Conservation (phyloP, 2,329 filamentous ascomycete species). For the Knoxdaviesia capensis region DNA sequence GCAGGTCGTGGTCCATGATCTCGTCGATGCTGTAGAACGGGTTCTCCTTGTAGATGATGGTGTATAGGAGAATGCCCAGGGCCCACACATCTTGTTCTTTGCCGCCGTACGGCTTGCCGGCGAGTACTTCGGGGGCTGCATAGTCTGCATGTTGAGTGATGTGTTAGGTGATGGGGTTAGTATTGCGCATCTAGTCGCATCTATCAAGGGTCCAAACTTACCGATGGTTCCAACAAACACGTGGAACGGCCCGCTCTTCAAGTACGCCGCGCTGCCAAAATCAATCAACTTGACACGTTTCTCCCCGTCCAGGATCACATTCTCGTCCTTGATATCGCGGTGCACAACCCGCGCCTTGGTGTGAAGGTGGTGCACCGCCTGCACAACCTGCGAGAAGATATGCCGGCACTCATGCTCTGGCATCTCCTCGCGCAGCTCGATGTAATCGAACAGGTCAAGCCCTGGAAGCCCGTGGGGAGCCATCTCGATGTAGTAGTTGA, state of each 20-base stretch:
- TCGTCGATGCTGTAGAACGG: constrained; percentile 98
- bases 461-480: constrained; percentile 82
- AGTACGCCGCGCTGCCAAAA: constrained; percentile 94
- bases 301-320: constrained; percentile 87
- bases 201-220: constrained; percentile 21
- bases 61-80: constrained; percentile 88
- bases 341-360: constrained; percentile 83
- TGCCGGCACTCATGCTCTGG: constrained; percentile 82
- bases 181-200: too few relatives aligned
- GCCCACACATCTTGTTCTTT: constrained; percentile 99
- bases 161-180: constrained; percentile 2
- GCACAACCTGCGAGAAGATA: constrained; percentile 86
- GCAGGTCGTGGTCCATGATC: constrained; percentile 91
- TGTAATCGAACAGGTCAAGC: constrained; percentile 98
- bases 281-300: constrained; percentile 94
- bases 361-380: constrained; percentile 79
- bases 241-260: constrained; percentile 95
- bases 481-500: constrained; percentile 99
- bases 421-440: constrained; percentile 77
- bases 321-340: constrained; percentile 97
- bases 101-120: constrained; percentile 76
- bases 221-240: constrained; percentile 98
- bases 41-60: constrained; percentile 98
- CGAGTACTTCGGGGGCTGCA: constrained; percentile 91
- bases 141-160: constrained; percentile 50